Conservation (phyloP, 805 yeast species). For the Zygoascus tannicola region DNA sequence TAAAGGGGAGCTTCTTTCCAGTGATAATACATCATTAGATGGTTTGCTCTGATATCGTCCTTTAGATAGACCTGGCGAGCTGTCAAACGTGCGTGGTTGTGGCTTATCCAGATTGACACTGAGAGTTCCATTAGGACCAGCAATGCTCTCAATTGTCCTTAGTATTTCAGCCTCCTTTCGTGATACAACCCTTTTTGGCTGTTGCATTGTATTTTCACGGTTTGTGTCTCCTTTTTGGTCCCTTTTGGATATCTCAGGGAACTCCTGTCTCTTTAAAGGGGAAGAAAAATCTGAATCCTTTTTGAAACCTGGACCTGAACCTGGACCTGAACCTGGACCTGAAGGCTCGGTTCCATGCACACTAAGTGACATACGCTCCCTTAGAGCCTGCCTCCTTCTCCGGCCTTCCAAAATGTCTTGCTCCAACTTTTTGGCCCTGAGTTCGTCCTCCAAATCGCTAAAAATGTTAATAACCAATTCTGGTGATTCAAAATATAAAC, state of each 20-base stretch:
- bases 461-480: neutral
- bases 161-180: neutral
- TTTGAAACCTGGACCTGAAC: neutral
- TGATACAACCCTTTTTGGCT: constrained; percentile 1
- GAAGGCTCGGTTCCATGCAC: neutral
- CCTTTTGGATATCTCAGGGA: neutral
- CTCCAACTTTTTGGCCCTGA: constrained; percentile 23
- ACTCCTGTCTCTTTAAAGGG: neutral
- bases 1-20: neutral
- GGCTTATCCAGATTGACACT: neutral
- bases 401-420: constrained; percentile 24
- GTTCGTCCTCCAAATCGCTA: constrained; percentile 24
- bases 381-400: constrained; percentile 19
- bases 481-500: neutral
- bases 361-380: constrained; percentile 17
- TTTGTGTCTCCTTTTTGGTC: neutral
- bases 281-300: neutral
- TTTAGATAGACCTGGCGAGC: too few species aligned
- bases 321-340: neutral
- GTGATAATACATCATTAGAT: neutral
- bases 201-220: constrained; percentile 3
- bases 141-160: neutral
- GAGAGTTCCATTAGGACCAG: constrained; percentile 2
- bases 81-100: neutral
- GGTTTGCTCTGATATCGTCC: neutral